Evolutionary conservation across 495 filamentous ascomycete genomes (phyloP).

Genomic region (Trypethelium eluteriae): DNA sequence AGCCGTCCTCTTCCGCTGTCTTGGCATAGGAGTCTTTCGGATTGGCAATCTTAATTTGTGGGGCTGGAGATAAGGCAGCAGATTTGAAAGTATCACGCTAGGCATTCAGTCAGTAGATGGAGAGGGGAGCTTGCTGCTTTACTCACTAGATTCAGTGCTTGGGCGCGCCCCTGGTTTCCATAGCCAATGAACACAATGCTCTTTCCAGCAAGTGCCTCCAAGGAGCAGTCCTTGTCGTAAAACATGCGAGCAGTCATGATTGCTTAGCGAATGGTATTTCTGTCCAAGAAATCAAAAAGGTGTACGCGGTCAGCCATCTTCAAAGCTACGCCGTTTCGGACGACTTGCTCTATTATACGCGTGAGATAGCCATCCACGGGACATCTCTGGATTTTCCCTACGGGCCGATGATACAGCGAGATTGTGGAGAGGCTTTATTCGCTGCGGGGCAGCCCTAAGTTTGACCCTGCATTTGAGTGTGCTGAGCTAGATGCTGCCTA

Average conservation of each 20-base stretch:
- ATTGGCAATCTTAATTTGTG: conserved; percentile 20
- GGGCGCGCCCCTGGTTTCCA: conserved; percentile 22
- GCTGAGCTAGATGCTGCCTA: not conserved
- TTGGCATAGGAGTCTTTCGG: conserved; percentile 17
- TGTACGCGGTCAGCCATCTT: not conserved
- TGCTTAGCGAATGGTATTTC: not conserved
- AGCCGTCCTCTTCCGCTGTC: conserved; percentile 20
- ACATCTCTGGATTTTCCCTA: not conserved
- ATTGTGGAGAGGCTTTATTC: not conserved
- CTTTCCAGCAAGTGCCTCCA: conserved; percentile 17
- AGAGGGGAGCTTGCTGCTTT: not conserved
- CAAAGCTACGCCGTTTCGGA: not conserved
- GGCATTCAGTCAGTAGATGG: not conserved
- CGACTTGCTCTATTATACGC: not conserved
- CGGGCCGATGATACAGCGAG: conserved; percentile 9
- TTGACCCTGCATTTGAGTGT: not conserved
- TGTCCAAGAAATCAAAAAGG: not conserved
- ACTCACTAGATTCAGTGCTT: conserved; percentile 19
- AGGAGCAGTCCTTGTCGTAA: conserved; percentile 21
- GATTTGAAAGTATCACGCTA: conserved; percentile 19
- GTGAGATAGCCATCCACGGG: not conserved
- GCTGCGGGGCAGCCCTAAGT: not conserved
- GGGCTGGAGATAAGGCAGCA: conserved; percentile 9
- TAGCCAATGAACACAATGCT: conserved; percentile 23
- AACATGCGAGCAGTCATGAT: conserved; percentile 18